Evolutionary conservation across 768 basidiomycete species (phyloP), one percentile per base, ranked within the genome.

Genomic region (Mycena metata): DNA sequence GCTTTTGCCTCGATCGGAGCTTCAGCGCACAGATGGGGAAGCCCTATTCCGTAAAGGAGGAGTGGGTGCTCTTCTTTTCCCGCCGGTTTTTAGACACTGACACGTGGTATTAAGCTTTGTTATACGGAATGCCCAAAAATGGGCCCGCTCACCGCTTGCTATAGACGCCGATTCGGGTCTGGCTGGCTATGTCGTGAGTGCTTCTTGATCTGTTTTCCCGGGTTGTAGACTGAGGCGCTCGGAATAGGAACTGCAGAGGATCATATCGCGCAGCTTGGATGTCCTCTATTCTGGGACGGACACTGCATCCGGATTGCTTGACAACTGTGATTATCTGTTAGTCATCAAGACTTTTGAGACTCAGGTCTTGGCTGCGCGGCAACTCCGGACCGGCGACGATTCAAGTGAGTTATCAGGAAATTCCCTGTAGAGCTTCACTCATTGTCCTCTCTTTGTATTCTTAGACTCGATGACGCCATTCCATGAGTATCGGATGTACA

Each of bases 11-110:
- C 39, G 96, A 98, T 77, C 86, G 95, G 69, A 97, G 96, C 73
- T 86, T 92, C 66, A 94, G 95, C 72, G 94, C 96, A 0, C 96
- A 97, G 80, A 95, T 98, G 95, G 96, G 96, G 49, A 98, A 98
- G 80, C 97, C 97, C 5, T 90, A 94, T 76, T 90, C 91, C 3
- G 91, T 98, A 72, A 90, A 92, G 76, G 97, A 98, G 80, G 97
- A 99, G 94, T 96, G 76, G 73, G 94, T 86, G 6, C 50, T 54
- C 67, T 60, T 65, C 50, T 42, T 65, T 61, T 65, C 41, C 39
- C 11, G 56, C 19, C 54, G 43, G 52, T 67, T 55, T 64, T 42
- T 42, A 42, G 26, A 42, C 39, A 50, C 60, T 73, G 52, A 60
- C 67, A 69, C 67, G 52, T 66, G 49, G 68, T 30, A 74, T 46